A percentile compares a stretch with the other conserved stretches of the same genome.
Evolutionary conservation across 2,329 filamentous ascomycete genomes (phyloP).

Genomic region (Aspergillus sp.): DNA sequence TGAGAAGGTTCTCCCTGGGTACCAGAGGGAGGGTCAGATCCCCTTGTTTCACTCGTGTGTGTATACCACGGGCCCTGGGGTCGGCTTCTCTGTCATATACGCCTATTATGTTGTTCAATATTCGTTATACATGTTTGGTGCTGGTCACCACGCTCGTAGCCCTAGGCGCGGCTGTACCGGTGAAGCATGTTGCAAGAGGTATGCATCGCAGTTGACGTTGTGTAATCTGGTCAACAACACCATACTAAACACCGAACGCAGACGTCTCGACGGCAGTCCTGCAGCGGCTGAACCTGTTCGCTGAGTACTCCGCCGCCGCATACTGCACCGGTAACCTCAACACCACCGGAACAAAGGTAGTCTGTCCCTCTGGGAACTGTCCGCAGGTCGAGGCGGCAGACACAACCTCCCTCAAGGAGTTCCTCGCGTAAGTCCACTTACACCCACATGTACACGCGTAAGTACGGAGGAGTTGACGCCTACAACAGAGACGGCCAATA

Average conservation of each 20-base stretch:
- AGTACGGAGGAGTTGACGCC: neutral
- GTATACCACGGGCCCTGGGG: neutral
- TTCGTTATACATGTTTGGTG: slow-evolving; percentile 3
- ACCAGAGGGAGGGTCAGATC: too few relatives aligned
- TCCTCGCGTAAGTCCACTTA: slow-evolving; percentile 42
- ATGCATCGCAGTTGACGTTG: neutral
- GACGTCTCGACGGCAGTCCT: slow-evolving; percentile 40
- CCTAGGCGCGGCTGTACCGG: slow-evolving; percentile 3
- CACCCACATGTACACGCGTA: neutral
- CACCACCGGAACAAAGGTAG: slow-evolving; percentile 41
- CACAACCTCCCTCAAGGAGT: slow-evolving; percentile 47
- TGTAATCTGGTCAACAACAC: too few relatives aligned
- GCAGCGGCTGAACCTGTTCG: slow-evolving; percentile 45
- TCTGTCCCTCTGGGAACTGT: slow-evolving; percentile 48
- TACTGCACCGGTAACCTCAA: slow-evolving; percentile 52
- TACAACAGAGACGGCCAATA: slow-evolving; percentile 17
- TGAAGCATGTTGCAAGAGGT: slow-evolving; percentile 21
- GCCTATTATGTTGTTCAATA: neutral
- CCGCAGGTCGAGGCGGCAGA: slow-evolving; percentile 46
- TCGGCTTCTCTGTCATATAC: neutral
- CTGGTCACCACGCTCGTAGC: neutral
- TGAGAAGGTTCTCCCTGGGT: too few relatives aligned
- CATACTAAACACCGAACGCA: neutral
- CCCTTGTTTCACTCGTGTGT: too few relatives aligned
- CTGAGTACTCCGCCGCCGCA: slow-evolving; percentile 53